phyloP scores from a whole-genome alignment of 2,329 filamentous ascomycete genomes.

The Drechslerella dactyloides region DNA sequence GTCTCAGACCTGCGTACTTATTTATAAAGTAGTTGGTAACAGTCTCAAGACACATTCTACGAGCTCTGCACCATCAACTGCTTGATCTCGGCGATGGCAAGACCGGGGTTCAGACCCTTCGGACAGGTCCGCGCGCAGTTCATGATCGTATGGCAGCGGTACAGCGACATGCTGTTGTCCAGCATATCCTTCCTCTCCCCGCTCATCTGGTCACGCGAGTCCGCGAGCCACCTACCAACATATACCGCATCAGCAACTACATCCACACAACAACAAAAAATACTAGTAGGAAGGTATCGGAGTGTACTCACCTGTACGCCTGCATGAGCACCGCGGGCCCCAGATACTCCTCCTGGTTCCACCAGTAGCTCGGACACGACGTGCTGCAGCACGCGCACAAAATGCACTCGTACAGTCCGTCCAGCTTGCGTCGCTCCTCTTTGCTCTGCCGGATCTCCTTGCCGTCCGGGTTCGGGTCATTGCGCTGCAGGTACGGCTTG shows the following conservation, averaged over 20 bases:
- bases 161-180: constrained; percentile 98
- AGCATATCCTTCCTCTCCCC: constrained; percentile 86
- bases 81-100: constrained; percentile 98
- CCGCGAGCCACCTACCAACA: constrained; percentile 73
- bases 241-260: background rate
- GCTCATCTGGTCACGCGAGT: constrained; percentile 90
- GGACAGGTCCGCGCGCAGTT: constrained; percentile 95
- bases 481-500: constrained; percentile 95
- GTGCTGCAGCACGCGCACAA: constrained; percentile 99
- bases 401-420: constrained; percentile 98
- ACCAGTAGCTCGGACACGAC: constrained; percentile 99
- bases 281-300: background rate
- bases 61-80: constrained; percentile 76
- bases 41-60: too few relatives aligned
- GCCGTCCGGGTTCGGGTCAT: constrained; percentile 81
- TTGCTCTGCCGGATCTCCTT: constrained; percentile 90
- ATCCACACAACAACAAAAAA: background rate
- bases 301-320: constrained; percentile 73
- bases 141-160: constrained; percentile 98
- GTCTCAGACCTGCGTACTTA: too few relatives aligned
- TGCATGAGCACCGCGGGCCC: constrained; percentile 95
- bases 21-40: too few relatives aligned
- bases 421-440: constrained; percentile 92
- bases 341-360: constrained; percentile 98
- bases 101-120: constrained; percentile 95